Base-by-base conservation (phyloP, 1,284 basidiomycete species). In the Trametes pubescens region DNA sequence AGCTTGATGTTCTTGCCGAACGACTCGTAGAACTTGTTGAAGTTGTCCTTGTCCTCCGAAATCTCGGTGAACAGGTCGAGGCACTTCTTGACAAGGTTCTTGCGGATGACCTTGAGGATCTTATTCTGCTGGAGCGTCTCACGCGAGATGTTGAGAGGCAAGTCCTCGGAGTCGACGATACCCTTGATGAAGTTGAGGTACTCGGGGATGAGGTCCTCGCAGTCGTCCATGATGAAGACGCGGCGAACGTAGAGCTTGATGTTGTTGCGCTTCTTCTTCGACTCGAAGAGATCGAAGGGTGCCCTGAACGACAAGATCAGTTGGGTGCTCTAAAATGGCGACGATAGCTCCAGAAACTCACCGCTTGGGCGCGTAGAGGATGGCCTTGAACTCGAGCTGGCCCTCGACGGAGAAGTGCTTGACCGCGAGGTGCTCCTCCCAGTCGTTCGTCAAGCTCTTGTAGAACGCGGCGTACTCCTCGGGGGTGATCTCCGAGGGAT, bases 251-350 rank as follows among this genome's bases (percentile, higher is more conserved):
- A 99, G 79, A 99, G 95, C 86, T 99, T 99, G 88, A 99, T 99
- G 93, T 99, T 99, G 90, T 99, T 99, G 77, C 97, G 94, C 91
- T 99, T 99, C 94, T 99, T 99, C 93, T 99, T 99, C 72, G 93
- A 94, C 87, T 99, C 98, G 82, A 99, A 99, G 80, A 99, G 91
- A 78, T 99, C 98, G 81, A 99, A 99, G 61, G 97, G 96, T 51
- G 96, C 96, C 69, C 94, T 95, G 61, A 22, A 24, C 22, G 9
- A 9, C 53, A 24, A 47, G n/a, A 35, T 76, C 52, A 78, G 61
- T 44, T 58, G 47, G 38, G 9, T 11, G 5, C 26, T 32, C 8
- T 56, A 55, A 58, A 0, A 61, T 4, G 6, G 3, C 21, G 2
- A 4, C 22, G 35, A 24, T 32, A 46, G 61, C 9, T 21, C 29